Base-by-base conservation (phyloP, 257 asterid species). In the Petunia axillaris region DNA sequence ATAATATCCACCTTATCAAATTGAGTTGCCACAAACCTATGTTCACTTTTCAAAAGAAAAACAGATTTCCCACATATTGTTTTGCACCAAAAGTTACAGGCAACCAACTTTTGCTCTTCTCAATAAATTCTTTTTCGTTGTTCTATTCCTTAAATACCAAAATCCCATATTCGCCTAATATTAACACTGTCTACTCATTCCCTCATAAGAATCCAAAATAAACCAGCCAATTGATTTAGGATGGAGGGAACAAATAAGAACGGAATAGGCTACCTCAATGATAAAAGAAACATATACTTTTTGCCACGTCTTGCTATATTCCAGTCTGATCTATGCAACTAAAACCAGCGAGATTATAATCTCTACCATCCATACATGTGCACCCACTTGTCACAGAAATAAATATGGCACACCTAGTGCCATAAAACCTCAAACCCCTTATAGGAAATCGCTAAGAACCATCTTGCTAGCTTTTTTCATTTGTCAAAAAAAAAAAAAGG, bases 111-210 rank as follows among this genome's bases (percentile, higher is more conserved):
- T 25, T 70, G 10, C 58, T 44, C 76, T 68, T 46, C 76, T 70
- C 59, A 54, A 25, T 10, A 46, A 46, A 10, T 8, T 36, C 43
- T 10, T 46, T 70, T 70, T 8, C 46, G 9, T 16, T 16, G 46
- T 25, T 70, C 76, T 46, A 25, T 44, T 16, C 76, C 76, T 44
- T 70, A 25, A 70, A 46, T 10, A 46, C 76, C 76, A 70, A 70
- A 70, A 70, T 16, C 8, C 8, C 6, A 4, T 46, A 10, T 46
- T n/a, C 4, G 57, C 57, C 57, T 57, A 39, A 46, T 38, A 48
- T 25, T 8, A 52, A 16, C 41, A 70, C 14, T 25, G 25, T 2
- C 65, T 44, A 46, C 25, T 2, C 16, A 8, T 70, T 1, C 76
- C 76, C 76, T 70, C 41, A 9, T 38, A 70, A 25, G 16, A 70